A percentile compares a stretch with the other conserved stretches of the same genome.
These are phyloP conservation scores for Debaryomycetaceae sp. DNA, from an alignment of 1,139 yeast genomes.

Conservation along the genomic window DNA sequence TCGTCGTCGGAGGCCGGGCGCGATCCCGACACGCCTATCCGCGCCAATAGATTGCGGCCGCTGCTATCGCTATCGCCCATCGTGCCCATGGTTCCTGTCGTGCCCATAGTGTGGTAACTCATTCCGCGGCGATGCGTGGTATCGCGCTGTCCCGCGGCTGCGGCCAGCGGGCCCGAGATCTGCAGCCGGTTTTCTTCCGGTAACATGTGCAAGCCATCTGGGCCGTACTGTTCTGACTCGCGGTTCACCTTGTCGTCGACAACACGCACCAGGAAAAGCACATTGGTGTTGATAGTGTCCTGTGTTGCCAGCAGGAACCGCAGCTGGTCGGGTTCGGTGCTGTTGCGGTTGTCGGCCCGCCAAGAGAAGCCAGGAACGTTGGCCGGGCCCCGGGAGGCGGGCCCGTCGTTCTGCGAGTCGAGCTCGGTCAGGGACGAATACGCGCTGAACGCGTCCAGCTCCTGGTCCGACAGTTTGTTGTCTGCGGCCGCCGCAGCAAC, in stretches of 20 bases:
- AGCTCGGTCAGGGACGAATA: too few species aligned
- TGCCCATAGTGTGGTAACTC: too few species aligned
- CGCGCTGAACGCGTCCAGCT: too few species aligned
- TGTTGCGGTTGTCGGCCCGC: slow-evolving; percentile 42
- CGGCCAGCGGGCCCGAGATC: too few species aligned
- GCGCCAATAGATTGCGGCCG: slow-evolving; percentile 15
- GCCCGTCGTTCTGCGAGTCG: too few species aligned
- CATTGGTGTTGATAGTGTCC: slow-evolving; percentile 82
- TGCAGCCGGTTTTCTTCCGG: too few species aligned
- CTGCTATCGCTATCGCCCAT: slow-evolving; percentile 10
- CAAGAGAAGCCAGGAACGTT: slow-evolving; percentile 58
- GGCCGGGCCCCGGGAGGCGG: too few species aligned
- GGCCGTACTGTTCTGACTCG: slow-evolving; percentile 2
- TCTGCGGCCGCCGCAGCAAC: background rate
- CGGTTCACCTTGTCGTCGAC: slow-evolving; percentile 42
- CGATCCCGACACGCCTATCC: slow-evolving; percentile 11
- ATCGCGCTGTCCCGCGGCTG: too few species aligned
- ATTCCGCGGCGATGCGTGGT: too few species aligned
- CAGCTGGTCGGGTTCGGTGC: slow-evolving; percentile 7
- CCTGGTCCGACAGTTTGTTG: too few species aligned
- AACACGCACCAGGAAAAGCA: slow-evolving; percentile 67
- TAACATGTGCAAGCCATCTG: too few species aligned
- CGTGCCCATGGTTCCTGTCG: slow-evolving; percentile 2
- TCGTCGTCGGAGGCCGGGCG: slow-evolving; percentile 11
- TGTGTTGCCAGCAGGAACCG: slow-evolving; percentile 55